Evolutionary conservation across 2,329 filamentous ascomycete species (phyloP), one percentile per base, ranked within the genome.

Genomic region (Fusarium buxicola): DNA sequence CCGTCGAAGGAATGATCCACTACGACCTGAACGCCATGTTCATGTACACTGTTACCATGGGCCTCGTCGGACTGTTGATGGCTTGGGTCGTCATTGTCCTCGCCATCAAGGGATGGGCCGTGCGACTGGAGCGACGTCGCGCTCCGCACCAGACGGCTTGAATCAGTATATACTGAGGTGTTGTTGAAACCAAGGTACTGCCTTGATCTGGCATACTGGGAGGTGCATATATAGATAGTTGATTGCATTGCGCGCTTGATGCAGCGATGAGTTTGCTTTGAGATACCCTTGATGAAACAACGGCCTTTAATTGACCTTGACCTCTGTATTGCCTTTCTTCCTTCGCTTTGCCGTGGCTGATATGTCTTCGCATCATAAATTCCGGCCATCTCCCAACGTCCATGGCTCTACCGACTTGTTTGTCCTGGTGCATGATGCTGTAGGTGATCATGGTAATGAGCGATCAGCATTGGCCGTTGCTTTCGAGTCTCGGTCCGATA

Each of bases 11-110:
- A n/a, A 92, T 97, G 80, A 89, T 94, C 58, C 83, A 85, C 54
- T 89, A 94, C 72, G 77, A 88, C 5, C 80, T 97, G 13, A 91
- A 97, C 72, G 92, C 92, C 63, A 97, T 97, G 93, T 95, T 97
- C 76, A 86, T 92, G 60, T 96, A 97, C 77, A 97, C 92, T 0
- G 85, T 97, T 30, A 91, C 88, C 9, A 91, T 96, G 86, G 94
- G 94, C 3, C 74, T 96, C 7, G 91, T 92, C 2, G 90, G 89
- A 2, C 82, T 97, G 46, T 76, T 96, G 47, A 94, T 97, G 91
- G 89, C 93, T 0, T 97, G 92, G 88, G 85, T 90, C 50, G 84
- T 96, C 16, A 72, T 93, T 25, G 80, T 91, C 10, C 86, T 97
- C 58, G 90, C 92, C 24, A 78, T 97, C 73, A 97, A 97, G 77